Percentiles rank a stretch among this genome's conserved stretches.
Evolutionary conservation across 2,329 filamentous ascomycete genomes (phyloP).

Genomic region (Diplodia scrobiculata): DNA sequence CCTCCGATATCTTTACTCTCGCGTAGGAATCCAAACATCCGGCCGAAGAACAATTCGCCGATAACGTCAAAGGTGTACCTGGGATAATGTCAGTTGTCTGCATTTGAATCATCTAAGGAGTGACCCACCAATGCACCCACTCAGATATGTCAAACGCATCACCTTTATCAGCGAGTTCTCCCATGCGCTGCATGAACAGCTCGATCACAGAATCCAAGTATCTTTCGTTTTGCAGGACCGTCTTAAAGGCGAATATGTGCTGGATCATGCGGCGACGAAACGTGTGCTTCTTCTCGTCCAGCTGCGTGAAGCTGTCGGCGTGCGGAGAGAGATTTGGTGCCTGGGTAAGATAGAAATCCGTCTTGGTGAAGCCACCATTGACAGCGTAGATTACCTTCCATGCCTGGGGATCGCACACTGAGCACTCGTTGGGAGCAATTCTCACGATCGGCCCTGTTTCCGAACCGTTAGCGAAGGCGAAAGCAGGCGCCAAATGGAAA

Average conservation of each 20-base stretch:
- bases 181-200: slow-evolving; percentile 32
- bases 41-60: slow-evolving; percentile 47
- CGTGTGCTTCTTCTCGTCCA: slow-evolving; percentile 33
- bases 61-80: slow-evolving; percentile 51
- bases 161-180: slow-evolving; percentile 31
- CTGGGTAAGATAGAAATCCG: slow-evolving; percentile 35
- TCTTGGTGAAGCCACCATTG: slow-evolving; percentile 34
- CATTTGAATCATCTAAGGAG: background rate
- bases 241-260: slow-evolving; percentile 32
- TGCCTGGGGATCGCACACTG: slow-evolving; percentile 31
- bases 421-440: slow-evolving; percentile 29
- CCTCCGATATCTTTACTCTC: slow-evolving; percentile 44
- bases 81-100: background rate
- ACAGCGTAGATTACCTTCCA: slow-evolving; percentile 33
- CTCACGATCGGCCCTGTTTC: slow-evolving; percentile 18
- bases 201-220: slow-evolving; percentile 29
- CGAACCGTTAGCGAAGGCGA: background rate
- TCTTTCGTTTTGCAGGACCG: slow-evolving; percentile 32
- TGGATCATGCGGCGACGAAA: slow-evolving; percentile 31
- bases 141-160: slow-evolving; percentile 32
- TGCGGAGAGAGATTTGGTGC: slow-evolving; percentile 31
- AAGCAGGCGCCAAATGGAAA: background rate
- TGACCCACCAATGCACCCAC: slow-evolving; percentile 31
- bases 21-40: slow-evolving; percentile 49
- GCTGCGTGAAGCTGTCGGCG: slow-evolving; percentile 33